These are phyloP conservation scores for Cercis canadensis DNA, from an alignment of 306 rosid species.

Conservation along the genomic window DNA sequence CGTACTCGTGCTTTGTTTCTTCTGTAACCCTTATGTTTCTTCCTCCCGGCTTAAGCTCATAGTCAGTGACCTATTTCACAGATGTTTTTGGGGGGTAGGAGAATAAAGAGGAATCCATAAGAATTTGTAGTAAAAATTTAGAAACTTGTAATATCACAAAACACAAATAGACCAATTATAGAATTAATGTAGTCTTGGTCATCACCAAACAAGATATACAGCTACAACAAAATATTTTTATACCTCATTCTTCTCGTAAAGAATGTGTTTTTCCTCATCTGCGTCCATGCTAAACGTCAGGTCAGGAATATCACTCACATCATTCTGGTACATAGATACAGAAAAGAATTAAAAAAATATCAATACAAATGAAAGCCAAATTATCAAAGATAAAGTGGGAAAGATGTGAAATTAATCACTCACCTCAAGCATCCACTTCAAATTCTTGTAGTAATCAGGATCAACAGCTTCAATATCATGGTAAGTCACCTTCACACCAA, in stretches of 20 bases:
- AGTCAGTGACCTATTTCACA: conserved; percentile 84
- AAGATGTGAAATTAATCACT: conserved; percentile 38
- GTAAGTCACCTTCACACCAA: conserved; percentile 96
- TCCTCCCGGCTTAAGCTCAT: conserved; percentile 98
- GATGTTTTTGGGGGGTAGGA: conserved; percentile 18
- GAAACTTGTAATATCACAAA: conserved; percentile 22
- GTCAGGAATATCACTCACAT: conserved; percentile 89
- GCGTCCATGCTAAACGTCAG: conserved; percentile 99
- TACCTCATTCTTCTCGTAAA: conserved; percentile 94
- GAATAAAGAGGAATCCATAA: conserved; percentile 26
- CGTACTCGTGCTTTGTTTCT: conserved; percentile 98
- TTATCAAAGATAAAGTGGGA: conserved; percentile 14
- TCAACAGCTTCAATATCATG: conserved; percentile 99
- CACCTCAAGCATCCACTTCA: conserved; percentile 99
- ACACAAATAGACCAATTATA: neutral
- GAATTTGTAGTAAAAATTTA: conserved; percentile 11
- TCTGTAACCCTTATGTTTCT: conserved; percentile 96
- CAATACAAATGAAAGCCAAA: conserved; percentile 1
- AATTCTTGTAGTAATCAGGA: conserved; percentile 96
- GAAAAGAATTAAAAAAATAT: conserved; percentile 13
- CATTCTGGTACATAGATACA: conserved; percentile 59
- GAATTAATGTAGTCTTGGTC: neutral
- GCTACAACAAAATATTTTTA: conserved; percentile 22
- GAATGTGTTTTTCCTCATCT: conserved; percentile 95
- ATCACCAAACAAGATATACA: neutral